Conservation (phyloP, 2,329 filamentous ascomycete species). For the Apiospora arundinis region DNA sequence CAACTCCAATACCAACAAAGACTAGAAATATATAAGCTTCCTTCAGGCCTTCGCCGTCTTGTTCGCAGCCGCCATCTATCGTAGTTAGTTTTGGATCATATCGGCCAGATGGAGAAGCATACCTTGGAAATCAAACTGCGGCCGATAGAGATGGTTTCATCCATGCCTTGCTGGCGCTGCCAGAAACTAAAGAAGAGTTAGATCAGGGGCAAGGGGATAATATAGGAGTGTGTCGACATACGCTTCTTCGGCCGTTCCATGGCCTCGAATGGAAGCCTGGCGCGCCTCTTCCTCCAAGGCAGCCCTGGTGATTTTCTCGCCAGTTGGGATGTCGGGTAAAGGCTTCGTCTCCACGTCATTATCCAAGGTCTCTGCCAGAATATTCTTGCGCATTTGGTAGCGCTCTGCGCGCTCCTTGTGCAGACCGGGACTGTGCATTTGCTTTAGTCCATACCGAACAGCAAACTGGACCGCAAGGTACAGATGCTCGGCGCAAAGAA, state of each 20-base stretch:
- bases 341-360: slow-evolving; percentile 58
- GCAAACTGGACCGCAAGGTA: slow-evolving; percentile 80
- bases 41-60: slow-evolving; percentile 18
- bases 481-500: slow-evolving; percentile 87
- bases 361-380: slow-evolving; percentile 76
- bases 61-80: slow-evolving; percentile 17
- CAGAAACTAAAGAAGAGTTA: slow-evolving; percentile 57
- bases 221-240: slow-evolving; percentile 39
- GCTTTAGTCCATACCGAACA: slow-evolving; percentile 75
- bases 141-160: slow-evolving; percentile 64
- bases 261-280: slow-evolving; percentile 54
- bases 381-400: slow-evolving; percentile 79
- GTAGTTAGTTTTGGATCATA: background rate
- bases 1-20: no score
- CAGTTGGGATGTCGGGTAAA: slow-evolving; percentile 54
- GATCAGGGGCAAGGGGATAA: background rate
- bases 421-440: slow-evolving; percentile 83
- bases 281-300: slow-evolving; percentile 70
- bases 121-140: slow-evolving; percentile 59
- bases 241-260: slow-evolving; percentile 58
- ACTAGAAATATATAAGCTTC: background rate
- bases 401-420: slow-evolving; percentile 85
- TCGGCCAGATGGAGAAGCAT: slow-evolving; percentile 19
- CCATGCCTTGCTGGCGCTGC: slow-evolving; percentile 64
- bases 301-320: slow-evolving; percentile 68